phyloP scores from a whole-genome alignment of 352 stramenopile species.

The Globisporangium orthogonon region DNA sequence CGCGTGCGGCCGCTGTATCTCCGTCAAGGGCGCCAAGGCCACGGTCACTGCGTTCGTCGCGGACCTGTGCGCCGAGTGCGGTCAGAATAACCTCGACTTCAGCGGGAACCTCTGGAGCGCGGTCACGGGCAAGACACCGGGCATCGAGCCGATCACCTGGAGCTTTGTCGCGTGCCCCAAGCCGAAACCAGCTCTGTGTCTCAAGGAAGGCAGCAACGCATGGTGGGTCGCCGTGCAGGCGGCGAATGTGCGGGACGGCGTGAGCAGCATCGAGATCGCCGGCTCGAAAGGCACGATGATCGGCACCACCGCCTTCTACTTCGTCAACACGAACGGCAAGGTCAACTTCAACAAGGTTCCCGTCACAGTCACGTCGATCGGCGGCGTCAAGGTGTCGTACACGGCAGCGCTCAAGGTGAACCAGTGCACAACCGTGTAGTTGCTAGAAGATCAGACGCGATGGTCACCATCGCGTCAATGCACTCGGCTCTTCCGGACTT shows the following conservation, averaged over 20 bases:
- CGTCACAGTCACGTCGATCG: constrained; percentile 7
- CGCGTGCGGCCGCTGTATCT: constrained; percentile 10
- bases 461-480: too few species aligned
- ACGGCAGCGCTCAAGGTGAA: constrained; percentile 10
- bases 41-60: constrained; percentile 13
- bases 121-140: constrained; percentile 9
- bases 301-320: constrained; percentile 14
- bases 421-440: constrained; percentile 9
- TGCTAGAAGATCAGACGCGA: too few species aligned
- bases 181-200: constrained; percentile 8
- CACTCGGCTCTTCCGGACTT: too few species aligned
- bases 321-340: constrained; percentile 3
- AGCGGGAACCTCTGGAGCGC: constrained; percentile 11
- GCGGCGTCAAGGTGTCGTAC: constrained; percentile 6
- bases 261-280: constrained; percentile 7
- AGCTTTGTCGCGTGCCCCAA: constrained; percentile 6
- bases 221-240: constrained; percentile 12
- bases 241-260: constrained; percentile 10
- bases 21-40: constrained; percentile 9
- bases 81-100: constrained; percentile 14
- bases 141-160: constrained; percentile 11
- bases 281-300: constrained; percentile 6
- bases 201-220: constrained; percentile 12
- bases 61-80: constrained; percentile 11
- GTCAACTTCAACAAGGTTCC: constrained; percentile 7